Evolutionary conservation across 305 asterid species (phyloP).

Genomic region (Fraxinus albicans): DNA sequence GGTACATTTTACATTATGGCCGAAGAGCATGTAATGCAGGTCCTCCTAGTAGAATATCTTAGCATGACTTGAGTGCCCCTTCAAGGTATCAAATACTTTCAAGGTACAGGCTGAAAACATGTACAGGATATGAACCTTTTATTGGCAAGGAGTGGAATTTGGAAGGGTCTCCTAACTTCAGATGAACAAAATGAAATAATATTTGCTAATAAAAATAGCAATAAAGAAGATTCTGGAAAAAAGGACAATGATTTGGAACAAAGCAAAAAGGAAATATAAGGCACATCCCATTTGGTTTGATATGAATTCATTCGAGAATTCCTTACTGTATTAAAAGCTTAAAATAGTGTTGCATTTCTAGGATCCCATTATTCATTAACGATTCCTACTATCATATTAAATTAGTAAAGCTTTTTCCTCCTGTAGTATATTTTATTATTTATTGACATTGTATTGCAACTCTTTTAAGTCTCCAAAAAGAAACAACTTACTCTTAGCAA

Average conservation of each 20-base stretch:
- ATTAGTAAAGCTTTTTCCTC: not conserved
- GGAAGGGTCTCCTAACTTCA: slow-evolving; percentile 1
- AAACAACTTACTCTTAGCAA: not conserved
- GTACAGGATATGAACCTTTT: slow-evolving; percentile 1
- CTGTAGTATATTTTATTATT: not conserved
- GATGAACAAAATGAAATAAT: not conserved
- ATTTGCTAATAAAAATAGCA: not conserved
- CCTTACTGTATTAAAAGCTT: not conserved
- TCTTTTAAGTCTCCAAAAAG: not conserved
- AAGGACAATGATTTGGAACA: not conserved
- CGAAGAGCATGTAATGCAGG: not conserved
- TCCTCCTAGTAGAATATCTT: slow-evolving; percentile 15
- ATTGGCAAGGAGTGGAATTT: not conserved
- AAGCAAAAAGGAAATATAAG: not conserved
- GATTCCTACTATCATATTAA: not conserved
- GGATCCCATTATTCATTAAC: not conserved
- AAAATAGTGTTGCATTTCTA: not conserved
- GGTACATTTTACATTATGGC: not conserved
- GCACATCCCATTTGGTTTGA: not conserved
- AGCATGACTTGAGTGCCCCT: slow-evolving; percentile 11
- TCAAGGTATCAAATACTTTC: not conserved
- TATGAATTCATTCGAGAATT: not conserved
- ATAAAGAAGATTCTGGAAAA: not conserved
- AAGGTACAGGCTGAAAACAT: slow-evolving; percentile 1
- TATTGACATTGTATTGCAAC: not conserved